Conservation (phyloP, 2,329 filamentous ascomycete genomes). For the Aspergillus sp. region DNA sequence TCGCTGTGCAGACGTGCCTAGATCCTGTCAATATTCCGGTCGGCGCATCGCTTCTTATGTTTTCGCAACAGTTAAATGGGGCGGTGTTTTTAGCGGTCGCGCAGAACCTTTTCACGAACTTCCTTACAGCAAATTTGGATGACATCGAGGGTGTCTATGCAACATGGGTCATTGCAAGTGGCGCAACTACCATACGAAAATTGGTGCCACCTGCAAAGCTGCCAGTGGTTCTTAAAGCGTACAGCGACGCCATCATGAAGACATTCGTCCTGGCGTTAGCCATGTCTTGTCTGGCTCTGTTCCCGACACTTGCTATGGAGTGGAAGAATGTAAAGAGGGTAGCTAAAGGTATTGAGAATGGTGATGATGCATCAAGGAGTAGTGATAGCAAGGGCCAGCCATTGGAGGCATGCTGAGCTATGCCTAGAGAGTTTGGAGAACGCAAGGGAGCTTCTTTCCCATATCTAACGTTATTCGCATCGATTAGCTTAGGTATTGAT, state of each 20-base stretch:
- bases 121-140: background rate
- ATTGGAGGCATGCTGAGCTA: too few relatives aligned
- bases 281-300: background rate
- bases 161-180: background rate
- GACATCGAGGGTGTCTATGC: background rate
- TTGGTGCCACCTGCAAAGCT: background rate
- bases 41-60: conserved; percentile 38
- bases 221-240: background rate
- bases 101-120: conserved; percentile 17
- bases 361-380: too few relatives aligned
- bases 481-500: too few relatives aligned
- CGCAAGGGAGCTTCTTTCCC: too few relatives aligned
- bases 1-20: conserved; percentile 39
- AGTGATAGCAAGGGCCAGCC: too few relatives aligned
- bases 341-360: too few relatives aligned
- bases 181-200: background rate
- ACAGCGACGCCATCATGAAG: background rate
- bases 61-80: conserved; percentile 39
- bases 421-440: too few relatives aligned
- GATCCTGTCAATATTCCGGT: conserved; percentile 34
- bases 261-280: background rate
- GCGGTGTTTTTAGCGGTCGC: conserved; percentile 35
- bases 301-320: background rate
- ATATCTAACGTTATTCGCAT: too few relatives aligned
- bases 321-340: background rate